These are phyloP conservation scores for Pontederia crassipes DNA, from an alignment of 176 grass and related monocot species.

Conservation along the genomic window DNA sequence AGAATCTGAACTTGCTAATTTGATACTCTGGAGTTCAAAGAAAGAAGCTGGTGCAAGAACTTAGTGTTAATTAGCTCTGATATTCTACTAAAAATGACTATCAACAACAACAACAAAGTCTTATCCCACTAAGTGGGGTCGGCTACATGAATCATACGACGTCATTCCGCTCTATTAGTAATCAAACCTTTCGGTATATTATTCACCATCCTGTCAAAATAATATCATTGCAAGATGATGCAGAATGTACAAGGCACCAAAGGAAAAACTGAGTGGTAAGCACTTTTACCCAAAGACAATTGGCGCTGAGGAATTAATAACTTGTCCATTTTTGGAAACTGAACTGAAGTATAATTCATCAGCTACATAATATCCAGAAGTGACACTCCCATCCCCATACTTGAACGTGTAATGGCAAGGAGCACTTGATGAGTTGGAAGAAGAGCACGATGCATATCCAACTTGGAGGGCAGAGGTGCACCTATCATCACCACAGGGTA, in stretches of 20 bases:
- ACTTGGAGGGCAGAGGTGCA: conserved; percentile 65
- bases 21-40: no score
- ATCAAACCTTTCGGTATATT: no score
- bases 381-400: conserved; percentile 94
- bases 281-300: conserved; percentile 73
- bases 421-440: conserved; percentile 29
- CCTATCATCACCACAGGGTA: conserved; percentile 69
- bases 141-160: no score
- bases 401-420: conserved; percentile 81
- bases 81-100: no score
- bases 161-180: no score
- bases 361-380: conserved; percentile 81
- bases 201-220: no score
- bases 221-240: background rate
- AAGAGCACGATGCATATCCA: conserved; percentile 71
- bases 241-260: background rate
- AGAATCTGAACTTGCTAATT: no score
- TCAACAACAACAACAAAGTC: no score
- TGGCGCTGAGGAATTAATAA: conserved; percentile 76
- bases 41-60: no score
- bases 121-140: no score
- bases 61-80: no score
- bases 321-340: conserved; percentile 58
- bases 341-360: conserved; percentile 75
- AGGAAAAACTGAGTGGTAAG: background rate